These are phyloP conservation scores for Cordyceps cicadae DNA, from an alignment of 2,329 filamentous ascomycete genomes.

Conservation along the genomic window DNA sequence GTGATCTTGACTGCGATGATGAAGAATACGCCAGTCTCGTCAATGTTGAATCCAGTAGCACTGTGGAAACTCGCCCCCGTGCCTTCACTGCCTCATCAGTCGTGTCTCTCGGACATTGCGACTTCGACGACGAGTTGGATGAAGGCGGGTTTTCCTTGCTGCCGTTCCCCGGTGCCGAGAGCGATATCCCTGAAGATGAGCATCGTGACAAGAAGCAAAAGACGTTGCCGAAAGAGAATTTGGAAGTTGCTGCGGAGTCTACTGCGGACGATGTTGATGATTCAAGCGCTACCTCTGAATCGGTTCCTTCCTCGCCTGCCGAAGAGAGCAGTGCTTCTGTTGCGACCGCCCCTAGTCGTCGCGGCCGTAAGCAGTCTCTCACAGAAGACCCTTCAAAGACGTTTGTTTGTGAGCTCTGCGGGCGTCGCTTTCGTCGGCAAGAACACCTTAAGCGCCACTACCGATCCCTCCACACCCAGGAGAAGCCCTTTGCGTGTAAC, in stretches of 20 bases:
- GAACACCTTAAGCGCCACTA: conserved; percentile 99
- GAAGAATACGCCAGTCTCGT: conserved; percentile 76
- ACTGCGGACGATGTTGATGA: conserved; percentile 28
- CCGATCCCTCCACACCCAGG: conserved; percentile 93
- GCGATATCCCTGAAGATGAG: conserved; percentile 29
- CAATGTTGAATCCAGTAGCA: conserved; percentile 44
- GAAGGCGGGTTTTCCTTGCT: conserved; percentile 57
- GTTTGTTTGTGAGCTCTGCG: conserved; percentile 93
- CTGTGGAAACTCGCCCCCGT: conserved; percentile 58
- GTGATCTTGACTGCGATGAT: conserved; percentile 85
- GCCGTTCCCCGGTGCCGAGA: conserved; percentile 54
- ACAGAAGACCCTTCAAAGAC: conserved; percentile 98
- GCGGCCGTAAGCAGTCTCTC: conserved; percentile 94
- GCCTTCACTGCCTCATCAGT: conserved; percentile 60
- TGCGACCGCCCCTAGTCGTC: conserved; percentile 65
- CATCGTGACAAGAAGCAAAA: conserved; percentile 52
- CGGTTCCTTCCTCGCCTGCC: conserved; percentile 31
- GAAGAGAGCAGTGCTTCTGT: conserved; percentile 33
- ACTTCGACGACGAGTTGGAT: conserved; percentile 67
- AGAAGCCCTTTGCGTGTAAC: conserved; percentile 96
- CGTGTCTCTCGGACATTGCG: conserved; percentile 64
- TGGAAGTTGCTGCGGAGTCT: conserved; percentile 30
- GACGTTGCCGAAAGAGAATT: conserved; percentile 32
- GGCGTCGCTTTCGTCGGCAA: conserved; percentile 92
- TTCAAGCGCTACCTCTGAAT: conserved; percentile 30